phyloP scores from a whole-genome alignment of 257 asterid genomes.

The Solanum lignicaule region DNA sequence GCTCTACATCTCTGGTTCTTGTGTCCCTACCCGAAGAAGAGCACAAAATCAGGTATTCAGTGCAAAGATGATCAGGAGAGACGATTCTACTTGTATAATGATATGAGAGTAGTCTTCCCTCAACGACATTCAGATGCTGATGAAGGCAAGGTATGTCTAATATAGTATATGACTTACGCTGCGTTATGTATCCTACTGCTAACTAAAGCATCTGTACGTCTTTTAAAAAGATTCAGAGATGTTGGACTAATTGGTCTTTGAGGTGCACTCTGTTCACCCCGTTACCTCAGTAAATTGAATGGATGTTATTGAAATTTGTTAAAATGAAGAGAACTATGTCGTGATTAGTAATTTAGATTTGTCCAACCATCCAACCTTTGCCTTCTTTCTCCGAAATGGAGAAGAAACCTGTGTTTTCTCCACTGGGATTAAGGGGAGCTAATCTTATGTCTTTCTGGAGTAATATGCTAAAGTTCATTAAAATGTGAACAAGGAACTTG shows the following conservation, averaged over 20 bases:
- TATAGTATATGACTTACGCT: not conserved
- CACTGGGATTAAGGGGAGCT: not conserved
- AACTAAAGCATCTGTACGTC: not conserved
- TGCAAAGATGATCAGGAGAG: constrained; percentile 53
- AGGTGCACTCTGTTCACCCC: not conserved
- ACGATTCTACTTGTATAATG: constrained; percentile 73
- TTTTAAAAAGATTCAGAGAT: not conserved
- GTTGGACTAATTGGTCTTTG: not conserved
- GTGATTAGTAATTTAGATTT: not conserved
- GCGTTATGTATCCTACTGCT: not conserved
- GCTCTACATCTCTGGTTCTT: constrained; percentile 81
- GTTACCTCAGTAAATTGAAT: not conserved
- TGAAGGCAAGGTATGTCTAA: constrained; percentile 80
- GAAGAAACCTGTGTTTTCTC: not conserved
- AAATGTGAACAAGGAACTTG: not conserved
- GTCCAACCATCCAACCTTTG: not conserved
- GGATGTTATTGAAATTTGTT: not conserved
- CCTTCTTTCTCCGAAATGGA: not conserved
- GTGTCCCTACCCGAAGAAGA: constrained; percentile 57
- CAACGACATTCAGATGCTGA: constrained; percentile 93
- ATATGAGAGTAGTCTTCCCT: constrained; percentile 91
- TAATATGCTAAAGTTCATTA: not conserved
- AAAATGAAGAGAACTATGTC: not conserved
- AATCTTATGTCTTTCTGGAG: not conserved
- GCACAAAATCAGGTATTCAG: constrained; percentile 29